Evolutionary conservation across 495 filamentous ascomycete genomes (phyloP).

Genomic region (Ramalina intermedia): DNA sequence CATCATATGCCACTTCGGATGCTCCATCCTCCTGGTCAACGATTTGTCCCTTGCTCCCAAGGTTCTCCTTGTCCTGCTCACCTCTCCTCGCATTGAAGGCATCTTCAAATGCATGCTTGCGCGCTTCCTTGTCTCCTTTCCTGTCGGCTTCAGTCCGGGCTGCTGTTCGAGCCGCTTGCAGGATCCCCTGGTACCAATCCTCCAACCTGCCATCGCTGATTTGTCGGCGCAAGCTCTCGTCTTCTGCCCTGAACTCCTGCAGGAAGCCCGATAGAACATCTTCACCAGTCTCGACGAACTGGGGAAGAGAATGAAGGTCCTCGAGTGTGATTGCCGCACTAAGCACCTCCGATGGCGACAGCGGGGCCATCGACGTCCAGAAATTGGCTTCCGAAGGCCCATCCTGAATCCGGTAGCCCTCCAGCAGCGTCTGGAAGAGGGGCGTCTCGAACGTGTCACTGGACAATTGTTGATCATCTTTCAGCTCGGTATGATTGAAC

Average conservation of each 20-base stretch:
- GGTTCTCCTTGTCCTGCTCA: conserved; percentile 1
- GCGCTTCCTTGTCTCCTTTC: conserved; percentile 5
- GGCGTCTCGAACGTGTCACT: conserved; percentile 32
- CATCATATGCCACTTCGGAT: background rate
- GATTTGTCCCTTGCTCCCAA: background rate
- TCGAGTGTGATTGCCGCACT: conserved; percentile 12
- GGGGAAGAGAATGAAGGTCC: conserved; percentile 11
- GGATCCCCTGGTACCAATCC: conserved; percentile 42
- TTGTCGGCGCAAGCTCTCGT: conserved; percentile 31
- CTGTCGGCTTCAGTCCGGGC: conserved; percentile 9
- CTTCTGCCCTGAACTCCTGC: conserved; percentile 40
- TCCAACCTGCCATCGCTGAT: conserved; percentile 46
- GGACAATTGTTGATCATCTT: conserved; percentile 33
- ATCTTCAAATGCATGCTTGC: background rate
- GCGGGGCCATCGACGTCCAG: conserved; percentile 6
- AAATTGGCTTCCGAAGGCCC: conserved; percentile 19
- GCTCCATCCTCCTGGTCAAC: background rate
- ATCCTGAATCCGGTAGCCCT: conserved; percentile 25
- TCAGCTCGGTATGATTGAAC: conserved; percentile 39
- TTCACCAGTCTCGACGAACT: conserved; percentile 5
- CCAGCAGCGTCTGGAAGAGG: conserved; percentile 34
- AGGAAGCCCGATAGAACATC: conserved; percentile 17
- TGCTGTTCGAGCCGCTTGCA: conserved; percentile 20
- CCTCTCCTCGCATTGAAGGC: background rate
- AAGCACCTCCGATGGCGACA: conserved; percentile 6